These are phyloP conservation scores for Alternaria triticimaculans DNA, from an alignment of 2,329 filamentous ascomycete genomes.

Conservation along the genomic window DNA sequence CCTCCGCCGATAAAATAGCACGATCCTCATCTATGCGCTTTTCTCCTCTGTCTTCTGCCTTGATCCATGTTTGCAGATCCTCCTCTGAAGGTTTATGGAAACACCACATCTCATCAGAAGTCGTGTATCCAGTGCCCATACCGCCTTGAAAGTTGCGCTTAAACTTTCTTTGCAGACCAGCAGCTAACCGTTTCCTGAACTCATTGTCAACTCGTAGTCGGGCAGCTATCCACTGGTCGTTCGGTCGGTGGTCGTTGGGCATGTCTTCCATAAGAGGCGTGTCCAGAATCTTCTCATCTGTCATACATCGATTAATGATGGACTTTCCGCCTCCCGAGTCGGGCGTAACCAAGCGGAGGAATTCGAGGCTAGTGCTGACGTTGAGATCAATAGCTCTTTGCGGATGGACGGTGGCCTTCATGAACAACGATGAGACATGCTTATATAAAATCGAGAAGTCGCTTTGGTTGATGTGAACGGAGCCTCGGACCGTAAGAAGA, in stretches of 20 bases:
- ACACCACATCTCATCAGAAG: conserved; percentile 62
- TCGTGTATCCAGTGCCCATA: conserved; percentile 42
- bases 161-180: conserved; percentile 50
- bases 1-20: conserved; percentile 5
- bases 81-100: conserved; percentile 50
- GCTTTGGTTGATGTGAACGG: conserved; percentile 69
- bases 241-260: conserved; percentile 61
- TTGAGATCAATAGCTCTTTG: conserved; percentile 68
- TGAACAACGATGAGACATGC: conserved; percentile 62
- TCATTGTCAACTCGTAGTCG: conserved; percentile 66
- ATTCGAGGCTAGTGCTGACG: conserved; percentile 67
- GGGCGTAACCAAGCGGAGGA: conserved; percentile 61
- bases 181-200: conserved; percentile 58
- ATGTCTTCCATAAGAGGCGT: conserved; percentile 55
- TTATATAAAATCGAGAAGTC: conserved; percentile 72
- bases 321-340: conserved; percentile 45
- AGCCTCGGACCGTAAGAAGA: conserved; percentile 60
- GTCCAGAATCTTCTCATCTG: conserved; percentile 61
- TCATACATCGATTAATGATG: conserved; percentile 59
- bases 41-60: conserved; percentile 23
- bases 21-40: conserved; percentile 26
- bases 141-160: conserved; percentile 47
- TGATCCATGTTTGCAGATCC: conserved; percentile 36
- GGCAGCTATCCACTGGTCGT: conserved; percentile 65
- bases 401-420: conserved; percentile 70